Evolutionary conservation across 139 green algal species (phyloP).

Genomic region (Astrephomene gubernaculifera): DNA sequence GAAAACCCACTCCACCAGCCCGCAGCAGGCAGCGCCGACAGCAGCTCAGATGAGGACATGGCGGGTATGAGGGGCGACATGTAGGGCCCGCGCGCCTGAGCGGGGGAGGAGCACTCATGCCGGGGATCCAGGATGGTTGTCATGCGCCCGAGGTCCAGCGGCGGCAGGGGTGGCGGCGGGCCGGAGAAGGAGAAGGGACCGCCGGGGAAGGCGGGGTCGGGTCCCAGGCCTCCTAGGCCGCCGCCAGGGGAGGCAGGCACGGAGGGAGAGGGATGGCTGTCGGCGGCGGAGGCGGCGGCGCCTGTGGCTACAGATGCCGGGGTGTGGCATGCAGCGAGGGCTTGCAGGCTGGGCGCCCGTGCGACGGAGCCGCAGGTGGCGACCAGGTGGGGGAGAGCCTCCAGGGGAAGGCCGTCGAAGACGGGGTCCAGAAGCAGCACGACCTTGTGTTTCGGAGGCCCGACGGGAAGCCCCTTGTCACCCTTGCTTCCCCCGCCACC

Average conservation of each 20-base stretch:
- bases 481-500: neutral
- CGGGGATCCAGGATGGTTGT: conserved; percentile 56
- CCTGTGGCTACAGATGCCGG: neutral
- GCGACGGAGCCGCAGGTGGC: conserved; percentile 39
- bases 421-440: conserved; percentile 62
- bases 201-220: neutral
- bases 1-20: neutral
- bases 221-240: too few species aligned
- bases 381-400: conserved; percentile 45
- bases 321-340: conserved; percentile 2
- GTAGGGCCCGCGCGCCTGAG: conserved; percentile 39
- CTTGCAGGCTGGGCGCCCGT: conserved; percentile 51
- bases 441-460: conserved; percentile 41
- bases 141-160: conserved; percentile 48
- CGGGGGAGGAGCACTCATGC: conserved; percentile 46
- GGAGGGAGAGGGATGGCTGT: too few species aligned
- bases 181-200: neutral
- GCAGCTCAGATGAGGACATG: conserved; percentile 11
- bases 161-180: neutral
- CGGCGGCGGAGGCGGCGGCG: neutral
- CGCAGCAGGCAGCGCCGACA: neutral
- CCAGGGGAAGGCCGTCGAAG: conserved; percentile 56
- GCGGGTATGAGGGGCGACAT: conserved; percentile 28
- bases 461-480: neutral
- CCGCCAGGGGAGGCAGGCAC: too few species aligned